phyloP scores from a whole-genome alignment of 2,329 filamentous ascomycete species.

The Arthrocladium fulminans region DNA sequence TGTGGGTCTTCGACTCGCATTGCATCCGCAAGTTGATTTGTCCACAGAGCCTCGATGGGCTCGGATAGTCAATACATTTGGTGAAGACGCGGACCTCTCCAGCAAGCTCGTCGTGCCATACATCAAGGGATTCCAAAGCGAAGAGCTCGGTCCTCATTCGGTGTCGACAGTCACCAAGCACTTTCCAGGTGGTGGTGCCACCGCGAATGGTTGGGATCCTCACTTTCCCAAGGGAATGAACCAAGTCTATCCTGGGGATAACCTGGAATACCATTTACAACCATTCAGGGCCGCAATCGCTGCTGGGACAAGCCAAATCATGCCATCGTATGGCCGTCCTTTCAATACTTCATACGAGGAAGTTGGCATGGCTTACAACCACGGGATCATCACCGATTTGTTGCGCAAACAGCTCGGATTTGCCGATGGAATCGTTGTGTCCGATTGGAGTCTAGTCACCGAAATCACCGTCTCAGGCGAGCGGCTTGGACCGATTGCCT shows the following conservation, averaged over 20 bases:
- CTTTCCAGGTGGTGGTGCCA: slow-evolving; percentile 44
- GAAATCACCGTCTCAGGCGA: slow-evolving; percentile 33
- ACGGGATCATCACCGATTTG: slow-evolving; percentile 42
- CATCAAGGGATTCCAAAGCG: slow-evolving; percentile 10
- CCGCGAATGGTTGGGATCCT: slow-evolving; percentile 43
- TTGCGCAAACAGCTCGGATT: slow-evolving; percentile 42
- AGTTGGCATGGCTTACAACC: slow-evolving; percentile 43
- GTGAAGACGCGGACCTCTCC: slow-evolving; percentile 33
- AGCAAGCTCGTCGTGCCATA: slow-evolving; percentile 5
- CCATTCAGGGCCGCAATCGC: slow-evolving; percentile 11
- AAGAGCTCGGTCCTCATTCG: neutral
- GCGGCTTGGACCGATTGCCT: slow-evolving; percentile 21
- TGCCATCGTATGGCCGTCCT: slow-evolving; percentile 12
- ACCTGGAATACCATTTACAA: slow-evolving; percentile 31
- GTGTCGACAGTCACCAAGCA: slow-evolving; percentile 42
- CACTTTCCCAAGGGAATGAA: slow-evolving; percentile 48
- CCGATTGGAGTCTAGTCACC: slow-evolving; percentile 47
- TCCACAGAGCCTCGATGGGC: slow-evolving; percentile 46
- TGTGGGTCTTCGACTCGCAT: slow-evolving; percentile 36
- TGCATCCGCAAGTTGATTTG: slow-evolving; percentile 46
- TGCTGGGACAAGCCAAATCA: slow-evolving; percentile 10
- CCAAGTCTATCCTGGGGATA: slow-evolving; percentile 42
- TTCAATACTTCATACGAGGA: slow-evolving; percentile 9
- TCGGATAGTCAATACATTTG: slow-evolving; percentile 38
- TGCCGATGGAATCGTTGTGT: slow-evolving; percentile 41